Conservation (phyloP, 2,329 filamentous ascomycete species). For the Aspergillus costaricaensis region DNA sequence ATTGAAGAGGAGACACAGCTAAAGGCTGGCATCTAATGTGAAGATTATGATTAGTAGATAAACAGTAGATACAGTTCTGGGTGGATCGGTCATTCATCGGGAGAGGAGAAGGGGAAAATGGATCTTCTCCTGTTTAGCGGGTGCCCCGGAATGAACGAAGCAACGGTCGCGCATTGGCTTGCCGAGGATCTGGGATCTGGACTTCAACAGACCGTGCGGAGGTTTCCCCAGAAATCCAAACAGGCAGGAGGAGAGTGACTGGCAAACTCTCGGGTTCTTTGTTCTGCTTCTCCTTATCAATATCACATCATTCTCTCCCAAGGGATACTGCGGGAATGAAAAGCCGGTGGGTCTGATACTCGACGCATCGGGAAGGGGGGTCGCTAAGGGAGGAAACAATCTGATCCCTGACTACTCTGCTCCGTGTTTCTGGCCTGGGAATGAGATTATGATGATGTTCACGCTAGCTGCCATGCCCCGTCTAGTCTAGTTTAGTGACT, state of each 20-base stretch:
- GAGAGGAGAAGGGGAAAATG: neutral
- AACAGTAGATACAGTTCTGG: neutral
- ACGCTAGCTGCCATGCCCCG: neutral
- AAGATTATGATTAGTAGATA: neutral
- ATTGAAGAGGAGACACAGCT: too few species aligned
- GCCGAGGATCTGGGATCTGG: slow-evolving; percentile 1
- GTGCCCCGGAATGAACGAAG: neutral
- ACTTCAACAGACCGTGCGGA: slow-evolving; percentile 2
- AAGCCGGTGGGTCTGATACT: neutral
- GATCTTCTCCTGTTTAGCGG: neutral
- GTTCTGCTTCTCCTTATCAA: neutral
- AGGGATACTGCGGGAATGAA: neutral
- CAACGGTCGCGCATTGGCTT: slow-evolving; percentile 2
- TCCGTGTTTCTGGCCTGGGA: neutral
- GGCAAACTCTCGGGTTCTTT: slow-evolving; percentile 2
- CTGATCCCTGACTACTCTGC: too few species aligned
- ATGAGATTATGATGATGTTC: neutral
- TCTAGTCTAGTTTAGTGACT: neutral
- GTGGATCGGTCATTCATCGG: neutral
- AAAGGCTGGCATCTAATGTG: too few species aligned
- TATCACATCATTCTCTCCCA: neutral
- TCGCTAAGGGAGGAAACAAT: too few species aligned
- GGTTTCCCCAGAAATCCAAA: neutral
- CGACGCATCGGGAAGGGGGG: too few species aligned
- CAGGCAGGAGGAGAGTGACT: neutral